Evolutionary conservation across 371 early-diverging fungal species (phyloP), one percentile per base, ranked within the genome.

Genomic region (Syncephalastrum sp.): DNA sequence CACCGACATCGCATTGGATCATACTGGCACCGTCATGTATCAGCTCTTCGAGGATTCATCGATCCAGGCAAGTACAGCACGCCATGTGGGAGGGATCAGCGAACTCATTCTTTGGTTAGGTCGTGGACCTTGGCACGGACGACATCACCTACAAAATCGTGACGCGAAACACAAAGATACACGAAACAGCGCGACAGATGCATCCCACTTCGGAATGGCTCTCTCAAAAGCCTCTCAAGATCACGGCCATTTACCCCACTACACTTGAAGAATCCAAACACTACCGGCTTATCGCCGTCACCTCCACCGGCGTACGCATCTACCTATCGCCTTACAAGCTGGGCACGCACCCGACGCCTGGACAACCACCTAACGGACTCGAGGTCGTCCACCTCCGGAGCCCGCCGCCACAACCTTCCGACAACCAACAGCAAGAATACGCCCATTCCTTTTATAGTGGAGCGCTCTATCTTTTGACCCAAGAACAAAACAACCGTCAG

Each of bases 281-380:
- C 1, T 67, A 91, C 33, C 78, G 85, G 33, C 64, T 91, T 10
- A 82, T 94, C 5, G 93, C 87, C 12, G 63, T 93, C 17, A 88
- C 92, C 0, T 68, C 84, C 24, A 75, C 70, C 16, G 92, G 93
- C 8, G 77, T 79, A 44, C 82, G 93, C 7, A 69, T 93, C 17
- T 93, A 91, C 60, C 89, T 91, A 53, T 75, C 84, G 24, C 67
- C 72, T 10, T 64, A 63, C 42, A 65, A 64, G 41, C 54, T 59
- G 47, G 54, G 23, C 5, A 48, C 62, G 4, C 45, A 61, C 3
- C 25, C 50, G 15, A 17, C 48, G 0, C 17, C 52, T 2, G 52
- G 58, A 5, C 55, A 17, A 12, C 61, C 54, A 54, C 86, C 83
- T 4, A 73, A 55, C 27, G 69, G 68, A 1, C 75, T 93, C 2